phyloP scores from a whole-genome alignment of 2,329 filamentous ascomycete species.

The Aspergillus pseudoviridinutans region DNA sequence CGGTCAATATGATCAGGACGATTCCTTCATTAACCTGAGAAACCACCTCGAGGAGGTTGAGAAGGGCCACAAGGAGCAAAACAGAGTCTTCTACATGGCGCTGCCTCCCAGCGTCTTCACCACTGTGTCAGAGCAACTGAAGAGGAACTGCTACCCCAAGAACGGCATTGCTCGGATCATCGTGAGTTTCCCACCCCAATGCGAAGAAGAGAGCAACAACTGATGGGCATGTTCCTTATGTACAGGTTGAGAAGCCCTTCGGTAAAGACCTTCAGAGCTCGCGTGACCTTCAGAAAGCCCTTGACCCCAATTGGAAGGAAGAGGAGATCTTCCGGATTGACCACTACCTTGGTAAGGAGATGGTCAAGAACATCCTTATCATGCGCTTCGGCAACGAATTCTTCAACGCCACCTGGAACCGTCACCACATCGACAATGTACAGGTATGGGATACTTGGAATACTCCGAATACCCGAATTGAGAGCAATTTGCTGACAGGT shows the following conservation, averaged over 20 bases:
- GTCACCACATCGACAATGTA: constrained; percentile 98
- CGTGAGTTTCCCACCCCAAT: constrained; percentile 51
- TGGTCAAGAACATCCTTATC: constrained; percentile 99
- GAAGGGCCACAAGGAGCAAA: constrained; percentile 72
- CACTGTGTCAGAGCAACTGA: constrained; percentile 93
- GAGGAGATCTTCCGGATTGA: constrained; percentile 99
- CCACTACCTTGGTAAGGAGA: constrained; percentile 99
- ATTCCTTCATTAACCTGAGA: constrained; percentile 82
- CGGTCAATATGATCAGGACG: constrained; percentile 97
- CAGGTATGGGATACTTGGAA: constrained; percentile 51
- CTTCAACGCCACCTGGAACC: constrained; percentile 97
- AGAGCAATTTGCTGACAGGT: constrained; percentile 1
- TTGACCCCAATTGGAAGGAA: constrained; percentile 97
- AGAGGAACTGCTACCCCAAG: constrained; percentile 92
- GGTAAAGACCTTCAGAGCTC: constrained; percentile 95
- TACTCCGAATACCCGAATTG: neutral
- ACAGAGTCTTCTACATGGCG: constrained; percentile 99
- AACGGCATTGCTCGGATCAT: constrained; percentile 91
- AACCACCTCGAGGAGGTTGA: constrained; percentile 84
- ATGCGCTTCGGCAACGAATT: constrained; percentile 98
- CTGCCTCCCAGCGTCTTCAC: constrained; percentile 97
- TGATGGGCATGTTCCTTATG: constrained; percentile 16
- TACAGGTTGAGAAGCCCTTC: constrained; percentile 95
- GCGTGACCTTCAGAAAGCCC: constrained; percentile 86
- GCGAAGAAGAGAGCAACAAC: constrained; percentile 1